Evolutionary conservation across 768 basidiomycete genomes (phyloP).

Genomic region (Psilocybe tampanensis): DNA sequence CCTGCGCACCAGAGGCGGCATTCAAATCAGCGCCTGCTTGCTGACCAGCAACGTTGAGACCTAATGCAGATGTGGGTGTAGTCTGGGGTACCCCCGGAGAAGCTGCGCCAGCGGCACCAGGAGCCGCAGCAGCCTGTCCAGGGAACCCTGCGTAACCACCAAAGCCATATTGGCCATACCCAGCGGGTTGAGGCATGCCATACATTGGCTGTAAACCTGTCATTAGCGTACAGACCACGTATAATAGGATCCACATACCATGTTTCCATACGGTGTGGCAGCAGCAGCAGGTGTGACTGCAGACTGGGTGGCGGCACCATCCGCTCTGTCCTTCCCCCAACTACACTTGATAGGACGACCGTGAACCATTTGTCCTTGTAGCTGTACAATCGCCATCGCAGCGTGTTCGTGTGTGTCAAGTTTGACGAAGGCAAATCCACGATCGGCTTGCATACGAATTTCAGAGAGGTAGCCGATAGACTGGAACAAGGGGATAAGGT

Average conservation of each 20-base stretch:
- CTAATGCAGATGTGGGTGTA: slow-evolving; percentile 57
- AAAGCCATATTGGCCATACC: slow-evolving; percentile 79
- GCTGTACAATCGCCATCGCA: slow-evolving; percentile 95
- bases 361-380: slow-evolving; percentile 97
- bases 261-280: slow-evolving; percentile 73
- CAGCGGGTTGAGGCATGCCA: slow-evolving; percentile 82
- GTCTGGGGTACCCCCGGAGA: slow-evolving; percentile 64
- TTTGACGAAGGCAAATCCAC: slow-evolving; percentile 99
- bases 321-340: slow-evolving; percentile 96
- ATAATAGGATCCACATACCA: slow-evolving; percentile 53
- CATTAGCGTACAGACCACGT: slow-evolving; percentile 3
- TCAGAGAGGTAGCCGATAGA: slow-evolving; percentile 98
- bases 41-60: slow-evolving; percentile 55
- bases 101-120: slow-evolving; percentile 49
- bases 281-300: slow-evolving; percentile 61
- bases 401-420: slow-evolving; percentile 98
- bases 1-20: slow-evolving; percentile 52
- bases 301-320: slow-evolving; percentile 59
- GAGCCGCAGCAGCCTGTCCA: slow-evolving; percentile 52
- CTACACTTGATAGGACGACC: slow-evolving; percentile 97
- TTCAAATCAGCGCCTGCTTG: slow-evolving; percentile 58
- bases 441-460: slow-evolving; percentile 98
- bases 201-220: slow-evolving; percentile 72
- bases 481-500: slow-evolving; percentile 97
- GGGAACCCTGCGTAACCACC: slow-evolving; percentile 75